A percentile compares a stretch with the other conserved stretches of the same genome.
Conservation (phyloP, 495 filamentous ascomycete genomes). For the Penicillium angulare region DNA sequence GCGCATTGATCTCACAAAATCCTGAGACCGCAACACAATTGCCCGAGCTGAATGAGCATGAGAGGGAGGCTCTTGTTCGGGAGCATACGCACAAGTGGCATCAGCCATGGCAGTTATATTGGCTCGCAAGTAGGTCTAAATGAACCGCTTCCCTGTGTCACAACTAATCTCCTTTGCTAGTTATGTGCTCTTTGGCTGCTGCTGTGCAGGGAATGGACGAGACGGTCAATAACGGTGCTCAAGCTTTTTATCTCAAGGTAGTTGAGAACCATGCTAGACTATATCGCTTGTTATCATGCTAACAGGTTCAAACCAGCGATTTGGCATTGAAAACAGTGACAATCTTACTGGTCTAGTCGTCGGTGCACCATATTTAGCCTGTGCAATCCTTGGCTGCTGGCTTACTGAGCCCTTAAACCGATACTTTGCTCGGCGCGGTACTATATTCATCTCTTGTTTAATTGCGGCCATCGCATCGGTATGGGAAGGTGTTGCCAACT, state of each 20-base stretch:
- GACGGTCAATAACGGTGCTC: conserved; percentile 77
- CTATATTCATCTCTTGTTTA: conserved; percentile 54
- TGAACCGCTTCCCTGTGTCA: background rate
- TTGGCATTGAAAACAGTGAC: conserved; percentile 28
- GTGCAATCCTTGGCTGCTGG: conserved; percentile 48
- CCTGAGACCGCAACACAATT: conserved; percentile 39
- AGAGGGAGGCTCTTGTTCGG: conserved; percentile 40
- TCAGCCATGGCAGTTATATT: conserved; percentile 56
- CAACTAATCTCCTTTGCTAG: conserved; percentile 3
- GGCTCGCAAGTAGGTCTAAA: conserved; percentile 45
- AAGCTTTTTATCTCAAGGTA: conserved; percentile 59
- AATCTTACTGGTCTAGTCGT: conserved; percentile 47
- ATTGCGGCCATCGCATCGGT: conserved; percentile 49
- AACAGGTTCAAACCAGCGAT: conserved; percentile 22
- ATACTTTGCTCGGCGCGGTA: conserved; percentile 55
- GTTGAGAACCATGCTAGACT: background rate
- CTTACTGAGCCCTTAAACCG: conserved; percentile 57
- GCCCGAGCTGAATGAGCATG: conserved; percentile 43
- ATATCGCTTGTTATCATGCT: background rate
- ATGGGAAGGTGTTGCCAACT: conserved; percentile 48
- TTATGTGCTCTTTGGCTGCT: conserved; percentile 49
- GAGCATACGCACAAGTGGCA: conserved; percentile 58
- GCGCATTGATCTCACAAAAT: conserved; percentile 53
- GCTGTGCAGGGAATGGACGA: conserved; percentile 69
- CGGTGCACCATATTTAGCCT: conserved; percentile 45